Evolutionary conservation across 2,329 filamentous ascomycete genomes (phyloP), one percentile per base, ranked within the genome.

Genomic region (Drechslera avenae): DNA sequence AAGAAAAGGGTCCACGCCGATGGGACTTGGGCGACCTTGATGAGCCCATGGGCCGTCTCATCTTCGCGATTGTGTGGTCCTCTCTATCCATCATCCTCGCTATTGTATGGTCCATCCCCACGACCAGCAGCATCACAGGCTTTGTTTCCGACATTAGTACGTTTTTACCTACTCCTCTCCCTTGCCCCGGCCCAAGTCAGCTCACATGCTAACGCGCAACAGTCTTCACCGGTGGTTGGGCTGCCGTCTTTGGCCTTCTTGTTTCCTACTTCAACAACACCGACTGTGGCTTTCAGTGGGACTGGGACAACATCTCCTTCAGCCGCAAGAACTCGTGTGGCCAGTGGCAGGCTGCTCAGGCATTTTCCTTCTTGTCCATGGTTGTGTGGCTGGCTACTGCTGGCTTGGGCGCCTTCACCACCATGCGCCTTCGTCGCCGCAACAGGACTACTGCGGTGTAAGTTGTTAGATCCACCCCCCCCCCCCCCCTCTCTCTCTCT

Each of bases 21-120:
- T 28, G 26, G 26, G 1, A 10, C 8, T 28, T 8, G 26, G 26
- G 12, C 10, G 26, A 28, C 26, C 4, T 8, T 8, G 26, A 28
- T 52, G 86, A 83, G 79, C 75, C 79, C 14, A 75, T 82, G 32
- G 85, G 81, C 30, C 85, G 88, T 49, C 86, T 87, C 76, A 90
- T 92, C 74, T 92, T 90, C 77, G 83, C 87, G 37, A 83, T 88
- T 66, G 83, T 90, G 14, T 80, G 91, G 32, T 86, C 89, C 2
- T 86, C 80, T 16, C 66, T 92, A 14, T 84, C 86, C 10, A 84
- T 91, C 46, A 71, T 92, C 33, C 76, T 90, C n/a, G 79, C 83
- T 4, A 73, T 92, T 19, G 70, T 92, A 56, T 90, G 88, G 83
- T 78, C 91, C 21, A 79, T 92, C 33, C 89, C 89, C 2, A 89